Conservation (phyloP, 345 rosid species). For the Hypericum androsaemum region DNA sequence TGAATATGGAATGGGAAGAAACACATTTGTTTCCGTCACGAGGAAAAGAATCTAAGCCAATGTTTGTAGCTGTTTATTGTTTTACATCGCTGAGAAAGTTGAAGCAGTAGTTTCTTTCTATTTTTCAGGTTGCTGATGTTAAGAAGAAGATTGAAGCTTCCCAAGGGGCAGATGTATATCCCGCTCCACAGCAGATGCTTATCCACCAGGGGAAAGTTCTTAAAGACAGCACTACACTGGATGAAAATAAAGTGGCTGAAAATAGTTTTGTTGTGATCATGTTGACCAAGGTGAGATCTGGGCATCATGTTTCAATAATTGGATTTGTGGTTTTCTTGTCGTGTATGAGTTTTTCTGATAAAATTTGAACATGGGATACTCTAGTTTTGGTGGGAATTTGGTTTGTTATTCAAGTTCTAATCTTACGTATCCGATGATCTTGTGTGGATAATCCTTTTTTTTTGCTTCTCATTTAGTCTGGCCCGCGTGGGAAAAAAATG, state of each 20-base stretch:
- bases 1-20: no score
- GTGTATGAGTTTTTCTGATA: background rate
- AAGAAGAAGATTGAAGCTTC: conserved; percentile 61
- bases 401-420: no score
- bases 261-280: conserved; percentile 72
- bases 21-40: no score
- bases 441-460: no score
- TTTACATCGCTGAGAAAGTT: background rate
- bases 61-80: background rate
- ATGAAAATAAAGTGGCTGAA: conserved; percentile 61
- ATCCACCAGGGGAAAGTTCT: conserved; percentile 83
- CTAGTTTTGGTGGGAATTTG: no score
- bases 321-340: background rate
- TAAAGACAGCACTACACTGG: conserved; percentile 63
- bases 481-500: no score
- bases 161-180: conserved; percentile 59
- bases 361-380: no score
- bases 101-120: background rate
- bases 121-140: conserved; percentile 54
- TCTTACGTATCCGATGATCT: no score
- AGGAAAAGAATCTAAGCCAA: no score
- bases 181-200: conserved; percentile 70
- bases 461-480: no score
- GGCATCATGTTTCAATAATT: background rate
- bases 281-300: conserved; percentile 55